Conservation (phyloP, 2,329 filamentous ascomycete species). For the Botrytis fragariae region DNA sequence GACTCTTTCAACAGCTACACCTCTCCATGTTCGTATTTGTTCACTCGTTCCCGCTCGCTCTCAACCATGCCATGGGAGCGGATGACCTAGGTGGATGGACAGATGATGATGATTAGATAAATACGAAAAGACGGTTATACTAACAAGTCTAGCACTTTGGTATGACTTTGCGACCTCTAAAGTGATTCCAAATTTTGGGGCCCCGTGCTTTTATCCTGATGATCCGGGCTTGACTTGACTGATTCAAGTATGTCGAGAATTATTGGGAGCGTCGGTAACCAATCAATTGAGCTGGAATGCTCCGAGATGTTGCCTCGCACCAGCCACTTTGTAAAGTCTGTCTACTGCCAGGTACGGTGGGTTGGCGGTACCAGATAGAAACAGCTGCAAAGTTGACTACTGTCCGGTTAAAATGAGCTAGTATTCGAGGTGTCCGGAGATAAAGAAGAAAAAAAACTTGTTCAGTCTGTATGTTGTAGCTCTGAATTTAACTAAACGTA, state of each 20-base stretch:
- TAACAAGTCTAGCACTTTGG: conserved; percentile 5
- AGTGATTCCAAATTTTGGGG: background rate
- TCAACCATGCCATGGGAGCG: background rate
- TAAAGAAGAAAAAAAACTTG: conserved; percentile 14
- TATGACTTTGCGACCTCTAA: background rate
- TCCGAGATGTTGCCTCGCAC: conserved; percentile 26
- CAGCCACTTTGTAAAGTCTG: conserved; percentile 12
- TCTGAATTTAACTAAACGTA: conserved; percentile 8
- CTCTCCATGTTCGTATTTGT: background rate
- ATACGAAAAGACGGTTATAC: conserved; percentile 7
- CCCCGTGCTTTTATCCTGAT: background rate
- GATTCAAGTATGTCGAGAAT: conserved; percentile 14
- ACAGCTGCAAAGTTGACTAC: background rate
- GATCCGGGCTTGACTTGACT: background rate
- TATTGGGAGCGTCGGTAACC: conserved; percentile 7
- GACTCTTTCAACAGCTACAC: background rate
- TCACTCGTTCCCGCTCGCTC: background rate
- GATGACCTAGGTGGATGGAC: background rate
- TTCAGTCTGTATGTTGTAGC: conserved; percentile 8
- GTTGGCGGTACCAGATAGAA: background rate
- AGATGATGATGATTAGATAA: background rate
- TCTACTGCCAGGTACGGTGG: conserved; percentile 31
- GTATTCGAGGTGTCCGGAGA: background rate
- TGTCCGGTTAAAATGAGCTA: background rate
- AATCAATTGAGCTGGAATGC: conserved; percentile 22